Evolutionary conservation across 2,329 filamentous ascomycete genomes (phyloP), one percentile per base, ranked within the genome.

Genomic region (Drechmeria coniospora): DNA sequence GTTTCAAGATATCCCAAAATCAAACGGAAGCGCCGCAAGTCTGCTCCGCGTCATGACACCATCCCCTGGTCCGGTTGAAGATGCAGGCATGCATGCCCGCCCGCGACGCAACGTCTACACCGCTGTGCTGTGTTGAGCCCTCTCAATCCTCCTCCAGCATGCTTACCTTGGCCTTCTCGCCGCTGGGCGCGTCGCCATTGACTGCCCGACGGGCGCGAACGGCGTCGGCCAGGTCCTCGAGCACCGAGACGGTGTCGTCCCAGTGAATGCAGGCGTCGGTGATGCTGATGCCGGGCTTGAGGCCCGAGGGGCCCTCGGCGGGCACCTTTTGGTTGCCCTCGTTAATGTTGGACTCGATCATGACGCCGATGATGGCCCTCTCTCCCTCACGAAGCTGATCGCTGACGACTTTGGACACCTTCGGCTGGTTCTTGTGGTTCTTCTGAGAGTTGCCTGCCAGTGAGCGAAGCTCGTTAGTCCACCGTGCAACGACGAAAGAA

Each of bases 321-420:
- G 84, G 83, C 1, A 92, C 81, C 63, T 93, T 93, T 50, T 84
- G 79, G 64, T 76, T 82, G 39, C 73, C 69, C 59, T 93, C 90
- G 54, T 87, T 74, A 65, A 95, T 87, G 59, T 95, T 87, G 48
- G 83, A 93, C 64, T 98, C 87, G 44, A 98, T 92, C 87, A 98
- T 98, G 49, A 95, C 83, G 51, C 86, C 90, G 39, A 95, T 71
- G 44, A 98, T 92, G 38, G 73, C 77, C 33, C 72, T 77, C 61
- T 98, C 82, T 33, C 87, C 87, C 38, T 79, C 75, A 28, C 79
- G 74, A 38, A 98, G 66, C 61, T 98, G 87, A 30, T 92, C 81
- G 18, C 69, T 78, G 35, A 98, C 63, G 28, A 65, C 67, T 51
- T 79, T 71, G 38, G 87, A 84, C 24, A 95, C 87, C 59, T 87